These are phyloP conservation scores for Cryomyces minteri DNA, from an alignment of 495 filamentous ascomycete genomes.

Conservation along the genomic window DNA sequence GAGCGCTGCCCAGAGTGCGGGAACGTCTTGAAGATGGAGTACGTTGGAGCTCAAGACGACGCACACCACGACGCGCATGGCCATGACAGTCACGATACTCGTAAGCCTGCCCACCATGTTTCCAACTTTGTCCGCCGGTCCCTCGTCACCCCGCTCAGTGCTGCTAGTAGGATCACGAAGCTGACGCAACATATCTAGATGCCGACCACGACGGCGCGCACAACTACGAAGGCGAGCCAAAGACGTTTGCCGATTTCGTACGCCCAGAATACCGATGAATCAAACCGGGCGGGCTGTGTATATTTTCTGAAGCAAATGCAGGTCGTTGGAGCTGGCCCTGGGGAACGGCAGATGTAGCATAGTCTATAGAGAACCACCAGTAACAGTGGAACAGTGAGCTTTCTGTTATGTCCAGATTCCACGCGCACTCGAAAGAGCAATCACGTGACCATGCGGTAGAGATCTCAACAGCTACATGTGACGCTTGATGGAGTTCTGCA, in stretches of 20 bases:
- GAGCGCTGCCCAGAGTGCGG: constrained; percentile 95
- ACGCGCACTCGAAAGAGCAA: too few species aligned
- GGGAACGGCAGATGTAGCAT: too few species aligned
- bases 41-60: constrained; percentile 51
- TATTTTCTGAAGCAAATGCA: too few species aligned
- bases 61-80: constrained; percentile 30
- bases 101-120: constrained; percentile 21
- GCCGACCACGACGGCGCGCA: constrained; percentile 9
- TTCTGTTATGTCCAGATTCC: too few species aligned
- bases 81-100: constrained; percentile 14
- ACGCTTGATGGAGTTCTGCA: too few species aligned
- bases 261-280: constrained; percentile 73
- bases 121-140: neutral
- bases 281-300: too few species aligned
- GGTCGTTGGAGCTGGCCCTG: too few species aligned
- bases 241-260: constrained; percentile 86
- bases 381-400: too few species aligned
- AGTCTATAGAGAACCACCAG: too few species aligned
- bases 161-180: neutral
- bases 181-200: constrained; percentile 1
- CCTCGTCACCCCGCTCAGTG: neutral
- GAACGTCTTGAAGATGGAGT: constrained; percentile 89
- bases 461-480: too few species aligned
- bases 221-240: constrained; percentile 48
- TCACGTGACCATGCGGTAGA: too few species aligned